Evolutionary conservation across 148 eudicot genomes (phyloP).

Genomic region (Nepenthes mirabilis): DNA sequence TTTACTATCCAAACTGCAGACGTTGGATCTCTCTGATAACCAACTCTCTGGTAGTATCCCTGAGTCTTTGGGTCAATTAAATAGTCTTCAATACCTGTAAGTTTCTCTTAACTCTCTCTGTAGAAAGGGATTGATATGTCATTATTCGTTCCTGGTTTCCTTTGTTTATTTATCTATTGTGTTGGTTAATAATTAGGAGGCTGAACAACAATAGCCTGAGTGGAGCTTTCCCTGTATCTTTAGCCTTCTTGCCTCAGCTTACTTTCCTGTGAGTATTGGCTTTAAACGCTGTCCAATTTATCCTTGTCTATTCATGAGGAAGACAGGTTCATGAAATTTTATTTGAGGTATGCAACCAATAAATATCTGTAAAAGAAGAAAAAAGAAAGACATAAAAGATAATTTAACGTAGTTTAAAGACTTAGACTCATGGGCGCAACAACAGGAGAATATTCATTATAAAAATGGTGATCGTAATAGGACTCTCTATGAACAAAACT

Average conservation of each 20-base stretch:
- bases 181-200: slow-evolving; percentile 41
- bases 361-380: background rate
- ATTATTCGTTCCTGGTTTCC: slow-evolving; percentile 3
- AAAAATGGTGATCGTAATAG: no score
- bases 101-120: slow-evolving; percentile 4
- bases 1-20: slow-evolving; percentile 46
- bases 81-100: slow-evolving; percentile 43
- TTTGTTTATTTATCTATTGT: slow-evolving; percentile 7
- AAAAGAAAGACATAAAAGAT: background rate
- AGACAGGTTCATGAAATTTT: background rate
- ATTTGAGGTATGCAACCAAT: no score
- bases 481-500: no score
- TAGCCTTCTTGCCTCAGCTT: slow-evolving; percentile 62
- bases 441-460: no score
- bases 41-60: slow-evolving; percentile 56
- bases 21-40: slow-evolving; percentile 83
- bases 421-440: no score
- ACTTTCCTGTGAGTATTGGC: slow-evolving; percentile 79
- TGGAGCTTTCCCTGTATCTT: slow-evolving; percentile 55
- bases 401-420: no score
- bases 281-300: background rate
- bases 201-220: slow-evolving; percentile 71
- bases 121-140: background rate
- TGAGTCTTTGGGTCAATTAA: slow-evolving; percentile 39
- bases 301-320: background rate